Conservation (phyloP, 2,329 filamentous ascomycete species). For the Penicillium polonicum region DNA sequence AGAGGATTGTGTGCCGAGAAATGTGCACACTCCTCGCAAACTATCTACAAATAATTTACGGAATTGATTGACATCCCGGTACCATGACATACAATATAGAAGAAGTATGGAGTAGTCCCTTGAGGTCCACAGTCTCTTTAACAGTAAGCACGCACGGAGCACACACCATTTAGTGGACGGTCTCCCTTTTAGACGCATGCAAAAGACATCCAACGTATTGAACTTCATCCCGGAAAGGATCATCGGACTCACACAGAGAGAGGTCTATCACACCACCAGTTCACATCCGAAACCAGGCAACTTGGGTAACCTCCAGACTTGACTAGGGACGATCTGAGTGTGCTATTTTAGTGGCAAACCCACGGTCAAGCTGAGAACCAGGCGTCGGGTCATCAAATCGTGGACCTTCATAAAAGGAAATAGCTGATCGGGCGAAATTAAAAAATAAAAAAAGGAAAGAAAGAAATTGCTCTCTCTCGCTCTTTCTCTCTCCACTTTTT, state of each 20-base stretch:
- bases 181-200: constrained; percentile 8
- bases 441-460: background rate
- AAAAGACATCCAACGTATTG: constrained; percentile 1
- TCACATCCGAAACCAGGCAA: constrained; percentile 7
- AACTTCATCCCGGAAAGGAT: constrained; percentile 5
- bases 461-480: background rate
- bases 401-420: background rate
- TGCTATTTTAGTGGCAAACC: background rate
- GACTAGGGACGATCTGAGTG: constrained; percentile 3
- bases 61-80: constrained; percentile 12
- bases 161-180: background rate
- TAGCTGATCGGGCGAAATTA: background rate
- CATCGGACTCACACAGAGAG: constrained; percentile 6
- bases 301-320: constrained; percentile 5
- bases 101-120: background rate
- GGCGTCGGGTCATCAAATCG: background rate
- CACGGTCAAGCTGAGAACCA: constrained; percentile 6
- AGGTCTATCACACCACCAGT: constrained; percentile 18
- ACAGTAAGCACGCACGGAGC: constrained; percentile 1
- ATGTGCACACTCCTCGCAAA: background rate
- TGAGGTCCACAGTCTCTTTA: background rate
- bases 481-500: constrained; percentile 10
- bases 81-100: constrained; percentile 16
- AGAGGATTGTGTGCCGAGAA: background rate
- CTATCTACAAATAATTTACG: background rate